Base-by-base conservation (phyloP, 108 stramenopile genomes). In the Conticribra guillardii region DNA sequence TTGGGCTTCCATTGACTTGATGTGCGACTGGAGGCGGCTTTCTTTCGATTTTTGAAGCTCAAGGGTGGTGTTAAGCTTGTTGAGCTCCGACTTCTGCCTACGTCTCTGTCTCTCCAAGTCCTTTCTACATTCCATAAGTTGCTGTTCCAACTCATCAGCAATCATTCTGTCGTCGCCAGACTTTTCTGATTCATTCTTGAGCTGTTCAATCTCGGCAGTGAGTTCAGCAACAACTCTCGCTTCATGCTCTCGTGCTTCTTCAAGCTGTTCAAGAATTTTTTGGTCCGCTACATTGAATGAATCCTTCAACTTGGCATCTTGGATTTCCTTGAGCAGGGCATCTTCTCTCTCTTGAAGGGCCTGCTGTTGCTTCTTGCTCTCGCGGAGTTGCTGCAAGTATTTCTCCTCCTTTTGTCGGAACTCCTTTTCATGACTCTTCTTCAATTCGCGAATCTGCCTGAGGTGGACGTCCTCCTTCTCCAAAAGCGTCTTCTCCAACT, bases 11-110 rank as follows among this genome's bases (percentile, higher is more conserved):
- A 77, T 51, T 17, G 68, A 60, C 26, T 70, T 49, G 19, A 77
- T 69, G 34, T 77, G 76, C 55, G 62, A 48, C 34, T 77, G 68
- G 48, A 77, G 60, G 31, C 76, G 69, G 24, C 31, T 56, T 41
- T 77, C 68, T 30, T 77, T 77, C 24, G 68, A 59, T 24, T 77
- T 77, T 33, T 77, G 76, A n/a, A 77, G 33, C 19, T 77, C 76
- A 46, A 77, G 45, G 2, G 68, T 70, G 56, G 69, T 77, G 9
- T 64, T 54, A 0, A 77, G 57, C 21, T 77, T 69, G 51, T 77
- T 77, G 48, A 77, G 11, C 50, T 77, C 76, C 5, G 76, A 69
- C 32, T 61, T 69, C 56, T 77, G 62, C 57, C 63, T 77, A 5
- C 76, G 54, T 26, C 63, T 29, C 50, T 77, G 76, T 17, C 53